A percentile compares a stretch with the other conserved stretches of the same genome.
phyloP scores from a whole-genome alignment of 2,329 filamentous ascomycete species.

The Orbilia javanica region DNA sequence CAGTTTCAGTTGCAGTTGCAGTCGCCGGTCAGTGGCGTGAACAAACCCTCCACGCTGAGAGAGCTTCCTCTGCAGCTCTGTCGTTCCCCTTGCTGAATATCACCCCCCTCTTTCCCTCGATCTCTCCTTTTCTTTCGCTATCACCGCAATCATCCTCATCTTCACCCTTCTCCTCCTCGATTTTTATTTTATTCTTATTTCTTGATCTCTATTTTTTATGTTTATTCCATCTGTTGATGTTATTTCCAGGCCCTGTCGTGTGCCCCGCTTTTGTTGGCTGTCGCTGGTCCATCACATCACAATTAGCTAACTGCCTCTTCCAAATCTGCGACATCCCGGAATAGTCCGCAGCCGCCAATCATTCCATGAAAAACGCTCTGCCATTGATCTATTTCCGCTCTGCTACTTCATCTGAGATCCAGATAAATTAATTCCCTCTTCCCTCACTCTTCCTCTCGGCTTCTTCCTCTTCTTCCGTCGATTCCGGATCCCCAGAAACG shows the following conservation, averaged over 20 bases:
- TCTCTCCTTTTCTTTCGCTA: background rate
- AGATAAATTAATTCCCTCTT: slow-evolving; percentile 23
- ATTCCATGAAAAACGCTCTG: slow-evolving; percentile 5
- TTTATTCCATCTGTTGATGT: background rate
- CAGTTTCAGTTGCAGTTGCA: background rate
- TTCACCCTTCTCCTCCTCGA: slow-evolving; percentile 24
- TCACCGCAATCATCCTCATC: background rate
- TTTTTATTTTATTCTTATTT: background rate
- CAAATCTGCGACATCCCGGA: slow-evolving; percentile 35
- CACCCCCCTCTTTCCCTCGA: background rate
- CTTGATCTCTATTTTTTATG: background rate
- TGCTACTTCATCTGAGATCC: slow-evolving; percentile 3
- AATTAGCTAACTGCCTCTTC: slow-evolving; percentile 37
- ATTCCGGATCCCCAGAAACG: slow-evolving; percentile 15
- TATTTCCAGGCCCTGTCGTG: background rate
- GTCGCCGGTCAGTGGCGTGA: slow-evolving; percentile 23
- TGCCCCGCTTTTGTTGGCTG: slow-evolving; percentile 45
- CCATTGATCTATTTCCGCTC: slow-evolving; percentile 11
- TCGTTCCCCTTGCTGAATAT: too few relatives aligned
- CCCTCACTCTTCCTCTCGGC: slow-evolving; percentile 8
- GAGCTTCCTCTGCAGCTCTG: too few relatives aligned
- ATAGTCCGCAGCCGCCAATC: slow-evolving; percentile 26
- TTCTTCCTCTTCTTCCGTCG: slow-evolving; percentile 20
- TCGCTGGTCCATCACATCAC: slow-evolving; percentile 28
- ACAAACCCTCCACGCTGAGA: background rate